Evolutionary conservation across 257 asterid genomes (phyloP).

Genomic region (Mentha longifolia): DNA sequence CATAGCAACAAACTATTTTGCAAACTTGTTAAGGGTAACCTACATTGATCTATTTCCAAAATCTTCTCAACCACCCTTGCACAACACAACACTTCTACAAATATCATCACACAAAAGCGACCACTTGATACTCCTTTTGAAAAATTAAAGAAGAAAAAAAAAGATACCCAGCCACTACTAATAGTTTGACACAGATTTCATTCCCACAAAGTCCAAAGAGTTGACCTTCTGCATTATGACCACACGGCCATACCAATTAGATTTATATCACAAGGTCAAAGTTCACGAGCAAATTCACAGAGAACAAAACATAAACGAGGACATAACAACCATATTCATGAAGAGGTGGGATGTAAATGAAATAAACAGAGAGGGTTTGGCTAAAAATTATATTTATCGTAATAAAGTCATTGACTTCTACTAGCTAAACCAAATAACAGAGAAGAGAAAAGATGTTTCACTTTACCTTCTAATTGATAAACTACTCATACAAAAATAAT

Average conservation of each 20-base stretch:
- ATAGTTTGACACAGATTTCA: conserved; percentile 8
- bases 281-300: conserved; percentile 26
- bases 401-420: conserved; percentile 5
- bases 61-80: conserved; percentile 9
- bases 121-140: neutral
- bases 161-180: too few species aligned
- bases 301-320: neutral
- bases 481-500: neutral
- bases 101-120: neutral
- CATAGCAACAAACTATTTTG: neutral
- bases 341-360: neutral
- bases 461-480: neutral
- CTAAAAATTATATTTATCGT: neutral
- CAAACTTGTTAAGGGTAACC: conserved; percentile 14
- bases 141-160: too few species aligned
- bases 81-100: neutral
- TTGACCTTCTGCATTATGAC: conserved; percentile 14
- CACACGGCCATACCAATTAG: neutral
- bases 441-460: neutral
- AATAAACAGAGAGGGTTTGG: conserved; percentile 15
- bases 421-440: conserved; percentile 2
- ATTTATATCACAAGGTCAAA: neutral
- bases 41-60: conserved; percentile 11
- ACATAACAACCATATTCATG: conserved; percentile 4
- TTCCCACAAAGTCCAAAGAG: conserved; percentile 17